These are phyloP conservation scores for Tricholoma terreum DNA, from an alignment of 768 basidiomycete genomes.

Conservation along the genomic window DNA sequence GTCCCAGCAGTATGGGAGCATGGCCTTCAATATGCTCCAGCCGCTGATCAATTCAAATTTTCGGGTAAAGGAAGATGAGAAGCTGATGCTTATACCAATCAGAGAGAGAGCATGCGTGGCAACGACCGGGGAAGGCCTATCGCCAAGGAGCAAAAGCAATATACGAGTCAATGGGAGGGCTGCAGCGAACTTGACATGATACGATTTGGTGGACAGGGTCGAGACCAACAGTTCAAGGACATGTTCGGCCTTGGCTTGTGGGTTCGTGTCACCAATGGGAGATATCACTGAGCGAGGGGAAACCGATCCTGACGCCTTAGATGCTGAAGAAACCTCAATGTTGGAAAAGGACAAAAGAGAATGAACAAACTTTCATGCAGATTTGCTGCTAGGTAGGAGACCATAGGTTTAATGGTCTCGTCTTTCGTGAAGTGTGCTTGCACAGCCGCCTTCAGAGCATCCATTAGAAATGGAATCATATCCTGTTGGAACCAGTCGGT, in stretches of 20 bases:
- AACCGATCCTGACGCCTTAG: slow-evolving; percentile 16
- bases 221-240: slow-evolving; percentile 65
- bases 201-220: slow-evolving; percentile 51
- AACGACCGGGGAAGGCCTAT: slow-evolving; percentile 60
- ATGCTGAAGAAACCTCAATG: slow-evolving; percentile 17
- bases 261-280: slow-evolving; percentile 46
- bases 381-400: slow-evolving; percentile 83
- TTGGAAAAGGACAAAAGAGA: not conserved
- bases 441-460: slow-evolving; percentile 59
- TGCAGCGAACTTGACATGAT: slow-evolving; percentile 68
- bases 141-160: slow-evolving; percentile 74
- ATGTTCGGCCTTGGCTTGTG: slow-evolving; percentile 61
- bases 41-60: slow-evolving; percentile 87
- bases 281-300: slow-evolving; percentile 61
- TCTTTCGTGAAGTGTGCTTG: slow-evolving; percentile 69
- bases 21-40: slow-evolving; percentile 70
- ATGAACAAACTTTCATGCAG: slow-evolving; percentile 56
- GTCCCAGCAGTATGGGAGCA: slow-evolving; percentile 71
- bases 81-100: slow-evolving; percentile 51
- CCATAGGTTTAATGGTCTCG: slow-evolving; percentile 78
- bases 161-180: slow-evolving; percentile 78
- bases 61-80: slow-evolving; percentile 62
- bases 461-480: slow-evolving; percentile 47
- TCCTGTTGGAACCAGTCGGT: slow-evolving; percentile 70
- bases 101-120: slow-evolving; percentile 59